phyloP scores from a whole-genome alignment of 257 asterid genomes.

The Apocynum venetum region DNA sequence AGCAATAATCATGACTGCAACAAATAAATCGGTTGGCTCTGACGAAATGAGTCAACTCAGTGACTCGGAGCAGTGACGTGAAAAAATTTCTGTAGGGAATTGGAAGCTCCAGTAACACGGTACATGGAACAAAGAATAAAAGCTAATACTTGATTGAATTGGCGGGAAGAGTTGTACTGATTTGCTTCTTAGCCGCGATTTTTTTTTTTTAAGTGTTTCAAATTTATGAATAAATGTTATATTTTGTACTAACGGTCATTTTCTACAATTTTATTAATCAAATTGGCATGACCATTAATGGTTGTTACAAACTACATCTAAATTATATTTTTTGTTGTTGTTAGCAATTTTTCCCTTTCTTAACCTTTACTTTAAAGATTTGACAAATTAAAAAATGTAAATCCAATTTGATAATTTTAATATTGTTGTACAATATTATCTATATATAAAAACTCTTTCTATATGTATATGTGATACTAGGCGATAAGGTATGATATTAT shows the following conservation, averaged over 20 bases:
- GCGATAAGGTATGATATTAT: neutral
- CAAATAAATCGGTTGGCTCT: neutral
- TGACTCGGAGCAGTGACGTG: neutral
- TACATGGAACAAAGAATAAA: neutral
- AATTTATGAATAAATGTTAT: neutral
- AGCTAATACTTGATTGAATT: neutral
- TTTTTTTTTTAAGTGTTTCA: neutral
- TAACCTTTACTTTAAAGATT: neutral
- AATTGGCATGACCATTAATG: neutral
- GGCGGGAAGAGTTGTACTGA: conserved; percentile 22
- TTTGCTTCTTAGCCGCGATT: conserved; percentile 4
- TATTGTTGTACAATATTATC: too few species aligned
- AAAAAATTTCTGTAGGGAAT: neutral
- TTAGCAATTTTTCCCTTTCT: neutral
- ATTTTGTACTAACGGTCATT: neutral
- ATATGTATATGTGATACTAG: too few species aligned
- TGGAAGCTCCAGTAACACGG: neutral
- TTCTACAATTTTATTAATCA: neutral
- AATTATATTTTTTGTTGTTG: neutral
- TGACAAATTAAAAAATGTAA: too few species aligned
- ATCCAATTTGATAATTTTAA: too few species aligned
- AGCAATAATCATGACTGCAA: too few species aligned
- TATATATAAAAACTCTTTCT: too few species aligned
- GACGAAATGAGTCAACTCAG: conserved; percentile 13
- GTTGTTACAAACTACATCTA: neutral